Evolutionary conservation across 176 grass and related monocot genomes (phyloP).

Genomic region (Eremochloa ophiuroides): DNA sequence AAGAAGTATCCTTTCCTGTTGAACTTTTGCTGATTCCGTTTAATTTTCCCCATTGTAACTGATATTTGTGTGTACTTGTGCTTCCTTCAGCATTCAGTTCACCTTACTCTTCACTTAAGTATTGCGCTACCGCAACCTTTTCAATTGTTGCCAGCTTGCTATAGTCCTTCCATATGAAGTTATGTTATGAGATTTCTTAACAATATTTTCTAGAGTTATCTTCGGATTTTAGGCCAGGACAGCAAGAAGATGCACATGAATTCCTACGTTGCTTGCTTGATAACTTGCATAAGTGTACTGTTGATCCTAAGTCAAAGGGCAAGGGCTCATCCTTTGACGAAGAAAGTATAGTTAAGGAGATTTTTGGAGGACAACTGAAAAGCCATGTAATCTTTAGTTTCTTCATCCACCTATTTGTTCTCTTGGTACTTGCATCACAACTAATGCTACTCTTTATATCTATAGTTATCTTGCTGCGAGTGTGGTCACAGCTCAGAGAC

Average conservation of each 20-base stretch:
- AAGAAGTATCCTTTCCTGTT: constrained; percentile 81
- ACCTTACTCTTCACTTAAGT: background rate
- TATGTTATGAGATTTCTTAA: constrained; percentile 45
- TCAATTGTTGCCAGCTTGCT: background rate
- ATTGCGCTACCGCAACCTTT: background rate
- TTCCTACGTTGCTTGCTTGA: constrained; percentile 76
- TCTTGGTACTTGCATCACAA: background rate
- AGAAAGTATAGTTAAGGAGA: constrained; percentile 75
- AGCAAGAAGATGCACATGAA: constrained; percentile 94
- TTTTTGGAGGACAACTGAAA: constrained; percentile 80
- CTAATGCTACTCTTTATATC: constrained; percentile 22
- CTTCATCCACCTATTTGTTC: background rate
- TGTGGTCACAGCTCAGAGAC: constrained; percentile 83
- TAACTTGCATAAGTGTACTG: constrained; percentile 62
- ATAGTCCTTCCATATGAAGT: background rate
- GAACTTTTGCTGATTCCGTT: background rate
- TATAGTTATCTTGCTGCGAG: constrained; percentile 71
- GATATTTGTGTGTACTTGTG: background rate
- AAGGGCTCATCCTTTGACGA: constrained; percentile 46
- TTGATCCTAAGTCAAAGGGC: constrained; percentile 31
- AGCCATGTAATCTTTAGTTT: constrained; percentile 57
- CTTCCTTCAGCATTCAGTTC: background rate
- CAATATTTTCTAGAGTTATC: constrained; percentile 67
- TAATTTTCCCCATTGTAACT: background rate
- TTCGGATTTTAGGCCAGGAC: constrained; percentile 55